Base-by-base conservation (phyloP, 768 basidiomycete species). In the Collybiopsis confluens region DNA sequence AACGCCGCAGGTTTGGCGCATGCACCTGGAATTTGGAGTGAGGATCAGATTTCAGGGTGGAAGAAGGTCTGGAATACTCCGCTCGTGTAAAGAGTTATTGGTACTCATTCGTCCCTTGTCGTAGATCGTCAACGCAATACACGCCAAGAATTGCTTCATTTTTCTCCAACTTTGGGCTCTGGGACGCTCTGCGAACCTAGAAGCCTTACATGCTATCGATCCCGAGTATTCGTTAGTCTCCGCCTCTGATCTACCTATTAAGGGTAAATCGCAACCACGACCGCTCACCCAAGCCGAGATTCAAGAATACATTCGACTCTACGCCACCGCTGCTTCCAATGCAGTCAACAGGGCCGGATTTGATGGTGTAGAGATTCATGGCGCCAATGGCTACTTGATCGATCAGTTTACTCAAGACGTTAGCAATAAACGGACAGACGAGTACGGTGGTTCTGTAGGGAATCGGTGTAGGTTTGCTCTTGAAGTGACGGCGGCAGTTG, bases 371-470 rank as follows among this genome's bases (percentile, higher is more conserved):
- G 76, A 77, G 71, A 61, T 80, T 42, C 77, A 74, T 54, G 67
- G 66, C 52, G 74, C 72, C 48, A 76, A 78, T 52, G 74, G 76
- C 0, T 79, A 78, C 55, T 62, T 84, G 10, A 52, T 75, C 15
- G 81, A 88, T 60, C 83, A 88, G 62, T 87, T 88, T 71, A 55
- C 83, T 9, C 81, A 85, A 59, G 70, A 77, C 24, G 62, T 71
- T n/a, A 70, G 70, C 33, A 88, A 88, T 65, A 60, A 73, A 4
- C 74, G 85, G 15, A 80, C 76, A 6, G 86, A 89, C 62, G 68
- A 75, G 42, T 91, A 85, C 64, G 88, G 88, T 0, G 88, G 89
- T 2, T 77, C 75, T 42, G 67, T 88, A 26, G 79, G 85, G 63
- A 79, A 78, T 53, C 72, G 89, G 4, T 69, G 73, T 1, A 71